Percentiles rank a stretch among this genome's conserved stretches.
Conservation (phyloP, 2,329 filamentous ascomycete species). For the Penicillium expansum region DNA sequence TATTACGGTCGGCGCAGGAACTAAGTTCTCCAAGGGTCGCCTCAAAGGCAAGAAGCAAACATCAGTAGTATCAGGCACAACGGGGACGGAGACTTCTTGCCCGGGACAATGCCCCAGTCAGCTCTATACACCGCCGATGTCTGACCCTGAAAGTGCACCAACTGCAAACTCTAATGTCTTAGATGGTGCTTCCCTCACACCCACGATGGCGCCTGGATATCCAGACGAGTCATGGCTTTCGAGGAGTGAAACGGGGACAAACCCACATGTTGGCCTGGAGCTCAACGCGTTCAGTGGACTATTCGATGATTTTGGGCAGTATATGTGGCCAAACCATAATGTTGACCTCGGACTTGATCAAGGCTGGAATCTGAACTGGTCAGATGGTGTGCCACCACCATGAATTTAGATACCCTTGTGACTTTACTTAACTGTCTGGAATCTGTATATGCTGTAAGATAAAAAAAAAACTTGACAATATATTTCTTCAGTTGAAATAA, state of each 20-base stretch:
- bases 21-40: slow-evolving; percentile 25
- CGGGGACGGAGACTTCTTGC: neutral
- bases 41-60: slow-evolving; percentile 10
- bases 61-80: slow-evolving; percentile 10
- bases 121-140: slow-evolving; percentile 28
- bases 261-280: slow-evolving; percentile 23
- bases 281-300: slow-evolving; percentile 23
- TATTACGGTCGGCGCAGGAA: slow-evolving; percentile 37
- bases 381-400: slow-evolving; percentile 18
- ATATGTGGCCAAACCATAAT: slow-evolving; percentile 26
- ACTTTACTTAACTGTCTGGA: neutral
- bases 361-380: slow-evolving; percentile 43
- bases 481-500: neutral
- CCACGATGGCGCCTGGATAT: slow-evolving; percentile 7
- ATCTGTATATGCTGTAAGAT: neutral
- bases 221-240: slow-evolving; percentile 21
- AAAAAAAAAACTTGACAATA: neutral
- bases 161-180: neutral
- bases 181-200: neutral
- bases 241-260: slow-evolving; percentile 18
- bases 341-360: slow-evolving; percentile 39
- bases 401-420: neutral
- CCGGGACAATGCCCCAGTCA: slow-evolving; percentile 14
- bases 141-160: slow-evolving; percentile 16
- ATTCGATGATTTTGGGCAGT: slow-evolving; percentile 26